Evolutionary conservation across 2,329 filamentous ascomycete species (phyloP).

Genomic region (Stagonosporopsis tanaceti): DNA sequence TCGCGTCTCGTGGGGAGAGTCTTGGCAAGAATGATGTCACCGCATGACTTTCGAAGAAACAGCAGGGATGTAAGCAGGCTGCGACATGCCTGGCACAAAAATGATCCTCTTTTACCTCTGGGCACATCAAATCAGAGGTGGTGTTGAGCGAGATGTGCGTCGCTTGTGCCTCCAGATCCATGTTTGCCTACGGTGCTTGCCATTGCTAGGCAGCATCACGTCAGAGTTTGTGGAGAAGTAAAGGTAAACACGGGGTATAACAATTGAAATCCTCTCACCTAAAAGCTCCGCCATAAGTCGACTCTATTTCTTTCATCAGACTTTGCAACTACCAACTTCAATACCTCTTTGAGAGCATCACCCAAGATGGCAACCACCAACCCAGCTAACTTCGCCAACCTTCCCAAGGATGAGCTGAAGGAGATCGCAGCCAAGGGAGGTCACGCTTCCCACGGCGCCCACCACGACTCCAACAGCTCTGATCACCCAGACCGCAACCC

Average conservation of each 20-base stretch:
- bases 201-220: conserved; percentile 26
- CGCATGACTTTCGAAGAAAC: neutral
- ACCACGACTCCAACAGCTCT: conserved; percentile 1
- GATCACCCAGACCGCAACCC: conserved; percentile 44
- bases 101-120: neutral
- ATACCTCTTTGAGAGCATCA: conserved; percentile 6
- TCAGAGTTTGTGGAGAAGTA: conserved; percentile 24
- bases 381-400: conserved; percentile 63
- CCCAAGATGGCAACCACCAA: conserved; percentile 53
- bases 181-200: conserved; percentile 18
- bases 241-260: conserved; percentile 24
- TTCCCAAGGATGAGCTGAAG: conserved; percentile 58
- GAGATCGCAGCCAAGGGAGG: conserved; percentile 61
- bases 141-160: neutral
- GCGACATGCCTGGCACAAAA: conserved; percentile 8
- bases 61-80: conserved; percentile 33
- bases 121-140: conserved; percentile 16
- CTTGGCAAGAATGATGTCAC: conserved; percentile 31
- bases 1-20: conserved; percentile 8
- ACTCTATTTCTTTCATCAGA: neutral
- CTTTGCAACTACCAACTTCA: neutral
- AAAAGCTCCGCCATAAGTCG: neutral
- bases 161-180: conserved; percentile 5
- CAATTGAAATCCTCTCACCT: neutral
- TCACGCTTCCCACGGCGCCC: conserved; percentile 49